phyloP scores from a whole-genome alignment of 805 yeast genomes.

The Metschnikowia dekortorum region DNA sequence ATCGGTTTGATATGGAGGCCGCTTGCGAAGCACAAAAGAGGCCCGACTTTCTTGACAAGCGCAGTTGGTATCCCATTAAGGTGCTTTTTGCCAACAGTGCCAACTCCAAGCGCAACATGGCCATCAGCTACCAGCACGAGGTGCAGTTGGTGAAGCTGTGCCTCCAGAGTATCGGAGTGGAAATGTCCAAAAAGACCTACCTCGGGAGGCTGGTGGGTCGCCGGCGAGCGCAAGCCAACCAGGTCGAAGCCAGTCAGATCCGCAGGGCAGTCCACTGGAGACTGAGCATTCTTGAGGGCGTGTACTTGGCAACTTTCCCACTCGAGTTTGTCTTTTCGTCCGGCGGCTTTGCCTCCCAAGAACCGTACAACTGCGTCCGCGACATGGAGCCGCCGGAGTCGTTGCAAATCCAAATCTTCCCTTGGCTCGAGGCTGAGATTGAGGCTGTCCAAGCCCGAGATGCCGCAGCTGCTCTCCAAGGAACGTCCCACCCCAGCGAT shows the following conservation, averaged over 20 bases:
- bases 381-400: conserved; percentile 5
- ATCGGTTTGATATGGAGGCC: conserved; percentile 6
- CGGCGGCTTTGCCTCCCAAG: conserved; percentile 3
- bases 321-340: conserved; percentile 1
- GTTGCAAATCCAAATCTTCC: conserved; percentile 4
- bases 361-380: conserved; percentile 2
- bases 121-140: not conserved
- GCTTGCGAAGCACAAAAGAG: not conserved
- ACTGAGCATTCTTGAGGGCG: not conserved
- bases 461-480: not conserved
- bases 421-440: conserved; percentile 4
- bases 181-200: not conserved
- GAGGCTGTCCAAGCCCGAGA: not conserved
- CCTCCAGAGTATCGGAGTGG: not conserved
- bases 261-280: not conserved
- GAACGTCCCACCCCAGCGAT: not conserved
- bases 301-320: not conserved
- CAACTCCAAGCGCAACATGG: not conserved
- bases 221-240: not conserved
- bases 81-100: not conserved
- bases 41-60: conserved; percentile 5
- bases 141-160: not conserved
- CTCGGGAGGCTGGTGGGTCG: not conserved
- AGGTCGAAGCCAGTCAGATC: not conserved
- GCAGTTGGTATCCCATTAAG: conserved; percentile 4